These are phyloP conservation scores for Metschnikowia reukaufii DNA, from an alignment of 805 yeast genomes.

Conservation along the genomic window DNA sequence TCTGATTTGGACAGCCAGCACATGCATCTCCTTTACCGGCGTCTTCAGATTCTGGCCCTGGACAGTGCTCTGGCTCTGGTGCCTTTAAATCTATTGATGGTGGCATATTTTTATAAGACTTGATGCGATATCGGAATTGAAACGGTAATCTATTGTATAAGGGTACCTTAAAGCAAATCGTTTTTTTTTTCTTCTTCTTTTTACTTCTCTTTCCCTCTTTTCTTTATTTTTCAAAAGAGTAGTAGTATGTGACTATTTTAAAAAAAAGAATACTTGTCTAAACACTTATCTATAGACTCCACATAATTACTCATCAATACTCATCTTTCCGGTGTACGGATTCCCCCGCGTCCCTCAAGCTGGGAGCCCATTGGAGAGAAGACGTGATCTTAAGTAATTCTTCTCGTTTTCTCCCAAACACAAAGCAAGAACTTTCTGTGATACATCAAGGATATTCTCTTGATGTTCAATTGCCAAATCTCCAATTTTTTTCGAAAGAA, in stretches of 20 bases:
- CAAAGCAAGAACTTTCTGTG: constrained; percentile 36
- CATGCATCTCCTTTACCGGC: constrained; percentile 97
- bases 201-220: too few relatives aligned
- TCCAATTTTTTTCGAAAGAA: constrained; percentile 53
- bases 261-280: background rate
- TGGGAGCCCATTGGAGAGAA: constrained; percentile 1
- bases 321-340: constrained; percentile 2
- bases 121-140: too few relatives aligned
- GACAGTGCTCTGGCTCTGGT: constrained; percentile 96
- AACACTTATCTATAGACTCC: background rate
- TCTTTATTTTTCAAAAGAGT: too few relatives aligned
- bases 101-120: too few relatives aligned
- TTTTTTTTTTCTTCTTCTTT: too few relatives aligned
- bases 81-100: constrained; percentile 38
- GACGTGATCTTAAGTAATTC: constrained; percentile 29
- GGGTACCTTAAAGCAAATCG: too few relatives aligned
- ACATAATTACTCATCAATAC: constrained; percentile 1
- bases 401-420: constrained; percentile 48
- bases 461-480: constrained; percentile 33
- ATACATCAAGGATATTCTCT: constrained; percentile 21
- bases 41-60: constrained; percentile 91
- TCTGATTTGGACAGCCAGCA: constrained; percentile 90
- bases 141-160: too few relatives aligned
- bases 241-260: background rate
- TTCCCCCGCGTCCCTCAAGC: background rate